Evolutionary conservation across 1,139 yeast genomes (phyloP), one percentile per base, ranked within the genome.

Genomic region (Pichia sp.): DNA sequence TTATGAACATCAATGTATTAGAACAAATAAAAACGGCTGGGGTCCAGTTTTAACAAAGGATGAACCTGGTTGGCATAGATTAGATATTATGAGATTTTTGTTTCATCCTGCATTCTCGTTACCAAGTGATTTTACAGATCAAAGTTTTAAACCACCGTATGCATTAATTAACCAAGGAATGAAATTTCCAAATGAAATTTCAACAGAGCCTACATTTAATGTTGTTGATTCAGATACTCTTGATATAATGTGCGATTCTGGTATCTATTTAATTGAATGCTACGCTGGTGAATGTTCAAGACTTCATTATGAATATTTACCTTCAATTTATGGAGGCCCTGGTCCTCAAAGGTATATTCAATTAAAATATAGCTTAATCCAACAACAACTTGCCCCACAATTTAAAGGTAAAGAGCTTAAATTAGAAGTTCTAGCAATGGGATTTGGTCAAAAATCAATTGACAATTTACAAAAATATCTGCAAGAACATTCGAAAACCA

Each of bases 11-110:
- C 69, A 67, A 37, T 78, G 85, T 51, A 55, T 77, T 9, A 69
- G 95, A 54, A 74, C 83, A 0, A 66, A 66, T 1, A 62, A 63
- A 22, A 74, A 75, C 2, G 62, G 68, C 43, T 61, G 66, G 55
- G 61, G 68, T 8, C 78, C 78, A 8, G 75, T 86, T 12, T 67
- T 69, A 4, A 70, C 78, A 0, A 70, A 73, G 47, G 94, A 89
- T 33, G 83, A 77, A 50, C 90, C 96, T 58, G 81, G 80, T 30
- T 92, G 97, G 97, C 82, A 90, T 61, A 73, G 86, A 49, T 66
- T 87, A 46, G 98, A 92, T 61, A 63, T 85, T 39, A 58, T 87
- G 42, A 71, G 96, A 56, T 92, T 84, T 61, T 66, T 87, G 39
- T 78, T 76, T 59, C 97, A 92, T 62, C 95, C 85, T 6, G 76